Conservation (phyloP, 495 filamentous ascomycete species). For the Podospora didyma region DNA sequence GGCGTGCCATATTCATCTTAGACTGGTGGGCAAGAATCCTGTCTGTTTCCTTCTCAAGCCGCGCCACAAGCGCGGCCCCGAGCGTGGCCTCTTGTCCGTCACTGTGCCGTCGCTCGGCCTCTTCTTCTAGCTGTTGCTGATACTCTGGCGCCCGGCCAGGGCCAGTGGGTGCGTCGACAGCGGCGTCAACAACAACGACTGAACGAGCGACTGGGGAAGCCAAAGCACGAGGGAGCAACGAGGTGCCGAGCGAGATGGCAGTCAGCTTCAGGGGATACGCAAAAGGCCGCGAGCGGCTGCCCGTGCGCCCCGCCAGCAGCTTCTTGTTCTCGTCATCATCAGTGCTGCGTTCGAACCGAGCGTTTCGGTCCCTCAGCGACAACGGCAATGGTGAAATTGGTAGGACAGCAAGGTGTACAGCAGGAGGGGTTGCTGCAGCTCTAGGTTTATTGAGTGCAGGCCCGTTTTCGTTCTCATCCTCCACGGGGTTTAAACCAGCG, state of each 20-base stretch:
- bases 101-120: constrained; percentile 1
- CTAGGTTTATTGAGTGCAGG: neutral
- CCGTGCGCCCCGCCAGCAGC: neutral
- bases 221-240: neutral
- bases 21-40: constrained; percentile 40
- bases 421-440: neutral
- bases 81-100: constrained; percentile 17
- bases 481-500: neutral
- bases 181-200: constrained; percentile 1
- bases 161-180: constrained; percentile 7
- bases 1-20: constrained; percentile 41
- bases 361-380: constrained; percentile 6
- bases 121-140: constrained; percentile 1
- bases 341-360: constrained; percentile 7
- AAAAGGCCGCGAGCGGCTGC: neutral
- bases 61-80: constrained; percentile 28
- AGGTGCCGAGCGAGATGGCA: neutral
- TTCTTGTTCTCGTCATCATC: constrained; percentile 4
- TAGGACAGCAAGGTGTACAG: neutral
- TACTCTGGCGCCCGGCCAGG: neutral
- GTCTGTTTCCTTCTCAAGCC: constrained; percentile 36
- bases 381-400: constrained; percentile 6
- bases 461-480: neutral
- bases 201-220: neutral
- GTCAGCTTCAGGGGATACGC: neutral